Evolutionary conservation across 345 rosid species (phyloP).

Genomic region (Corymbia maculata): DNA sequence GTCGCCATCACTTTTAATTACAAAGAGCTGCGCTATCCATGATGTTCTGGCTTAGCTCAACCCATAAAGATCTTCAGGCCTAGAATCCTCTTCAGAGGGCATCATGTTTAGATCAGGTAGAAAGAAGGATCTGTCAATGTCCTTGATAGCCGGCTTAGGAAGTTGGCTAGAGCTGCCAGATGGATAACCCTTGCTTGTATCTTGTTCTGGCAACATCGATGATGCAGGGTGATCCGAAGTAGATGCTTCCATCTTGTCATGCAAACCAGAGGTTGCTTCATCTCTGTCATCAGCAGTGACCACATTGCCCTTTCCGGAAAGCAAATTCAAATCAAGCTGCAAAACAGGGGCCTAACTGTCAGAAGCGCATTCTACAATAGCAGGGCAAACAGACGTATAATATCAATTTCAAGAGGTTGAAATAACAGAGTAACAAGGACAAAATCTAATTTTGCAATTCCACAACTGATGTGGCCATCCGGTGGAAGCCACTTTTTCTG

Average conservation of each 20-base stretch:
- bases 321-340: constrained; percentile 46
- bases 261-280: not conserved
- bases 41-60: not conserved
- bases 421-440: not conserved
- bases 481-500: not conserved
- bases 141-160: not conserved
- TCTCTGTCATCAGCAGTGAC: not conserved
- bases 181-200: not conserved
- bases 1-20: not conserved
- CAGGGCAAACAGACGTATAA: not conserved
- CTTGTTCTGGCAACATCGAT: not conserved
- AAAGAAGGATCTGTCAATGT: constrained; percentile 9
- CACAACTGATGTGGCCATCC: not conserved
- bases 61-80: not conserved
- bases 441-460: not conserved
- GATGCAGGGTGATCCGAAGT: not conserved
- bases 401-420: not conserved
- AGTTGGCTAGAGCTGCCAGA: constrained; percentile 10
- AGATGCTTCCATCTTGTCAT: not conserved
- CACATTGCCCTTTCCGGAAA: constrained; percentile 1
- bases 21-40: not conserved
- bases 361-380: not conserved
- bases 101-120: constrained; percentile 69
- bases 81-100: constrained; percentile 41
- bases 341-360: not conserved